phyloP scores from a whole-genome alignment of 2,329 filamentous ascomycete genomes.

The Sodiomyces alkalinus region DNA sequence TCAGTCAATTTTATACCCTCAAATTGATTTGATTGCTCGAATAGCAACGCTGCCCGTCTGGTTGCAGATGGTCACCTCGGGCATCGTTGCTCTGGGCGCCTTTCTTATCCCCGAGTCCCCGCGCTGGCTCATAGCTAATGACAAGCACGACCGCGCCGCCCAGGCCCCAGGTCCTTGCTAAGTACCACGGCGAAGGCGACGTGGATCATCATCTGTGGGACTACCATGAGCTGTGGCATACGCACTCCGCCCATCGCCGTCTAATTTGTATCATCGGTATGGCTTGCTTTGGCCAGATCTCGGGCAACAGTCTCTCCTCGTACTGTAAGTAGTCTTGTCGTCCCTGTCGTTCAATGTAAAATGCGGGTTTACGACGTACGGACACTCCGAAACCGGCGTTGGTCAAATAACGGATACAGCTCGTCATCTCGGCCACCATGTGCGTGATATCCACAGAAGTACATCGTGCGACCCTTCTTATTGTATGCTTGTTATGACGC shows the following conservation, averaged over 20 bases:
- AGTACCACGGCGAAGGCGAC: conserved; percentile 36
- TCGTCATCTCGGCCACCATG: no score
- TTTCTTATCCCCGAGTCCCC: conserved; percentile 32
- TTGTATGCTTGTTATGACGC: no score
- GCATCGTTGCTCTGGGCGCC: conserved; percentile 25
- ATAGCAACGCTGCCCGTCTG: no score
- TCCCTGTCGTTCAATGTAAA: no score
- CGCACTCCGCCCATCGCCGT: conserved; percentile 29
- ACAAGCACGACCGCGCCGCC: conserved; percentile 22
- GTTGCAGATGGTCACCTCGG: conserved; percentile 35
- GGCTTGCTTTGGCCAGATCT: conserved; percentile 37
- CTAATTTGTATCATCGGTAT: conserved; percentile 35
- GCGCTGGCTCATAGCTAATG: conserved; percentile 28
- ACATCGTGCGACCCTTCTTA: no score
- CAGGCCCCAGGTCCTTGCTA: conserved; percentile 28
- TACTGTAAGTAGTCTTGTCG: no score
- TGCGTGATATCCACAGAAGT: no score
- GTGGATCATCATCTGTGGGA: conserved; percentile 38
- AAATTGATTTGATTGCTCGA: no score
- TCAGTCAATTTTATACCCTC: no score
- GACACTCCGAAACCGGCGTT: no score
- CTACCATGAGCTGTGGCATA: conserved; percentile 36
- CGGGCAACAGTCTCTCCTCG: conserved; percentile 30
- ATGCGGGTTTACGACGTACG: no score
- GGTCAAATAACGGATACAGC: no score